These are phyloP conservation scores for Nitzschia sp. DNA, from an alignment of 108 stramenopile species.

Conservation along the genomic window DNA sequence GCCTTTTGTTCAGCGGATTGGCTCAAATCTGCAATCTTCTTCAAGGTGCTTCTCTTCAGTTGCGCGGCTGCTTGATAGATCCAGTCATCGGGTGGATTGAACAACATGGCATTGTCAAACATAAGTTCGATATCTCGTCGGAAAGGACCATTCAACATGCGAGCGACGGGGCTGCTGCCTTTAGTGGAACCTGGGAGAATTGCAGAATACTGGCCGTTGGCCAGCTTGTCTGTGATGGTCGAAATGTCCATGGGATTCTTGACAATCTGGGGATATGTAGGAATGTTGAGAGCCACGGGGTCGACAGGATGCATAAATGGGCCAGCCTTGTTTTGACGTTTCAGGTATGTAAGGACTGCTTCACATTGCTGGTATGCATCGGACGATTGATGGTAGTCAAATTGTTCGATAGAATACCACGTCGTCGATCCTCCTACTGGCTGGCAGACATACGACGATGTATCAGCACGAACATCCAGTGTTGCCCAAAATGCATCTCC, in stretches of 20 bases:
- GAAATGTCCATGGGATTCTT: conserved; percentile 95
- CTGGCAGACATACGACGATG: conserved; percentile 34
- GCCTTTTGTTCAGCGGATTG: conserved; percentile 23
- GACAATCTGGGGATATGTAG: conserved; percentile 84
- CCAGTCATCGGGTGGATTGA: conserved; percentile 76
- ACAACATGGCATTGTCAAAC: conserved; percentile 84
- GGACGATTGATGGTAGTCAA: conserved; percentile 63
- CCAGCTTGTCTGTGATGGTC: conserved; percentile 72
- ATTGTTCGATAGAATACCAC: conserved; percentile 60
- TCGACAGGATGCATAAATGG: conserved; percentile 87
- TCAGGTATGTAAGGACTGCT: conserved; percentile 50
- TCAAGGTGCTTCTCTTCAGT: conserved; percentile 55
- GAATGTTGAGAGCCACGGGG: conserved; percentile 86
- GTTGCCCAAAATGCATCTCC: conserved; percentile 62
- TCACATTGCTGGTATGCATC: conserved; percentile 66
- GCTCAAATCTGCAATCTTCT: conserved; percentile 57
- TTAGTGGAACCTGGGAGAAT: conserved; percentile 48
- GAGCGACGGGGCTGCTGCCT: conserved; percentile 44
- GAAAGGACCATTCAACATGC: conserved; percentile 79
- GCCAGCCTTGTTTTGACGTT: conserved; percentile 49
- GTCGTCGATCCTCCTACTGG: conserved; percentile 12
- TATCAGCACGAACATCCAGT: conserved; percentile 41
- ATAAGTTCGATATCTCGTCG: conserved; percentile 66
- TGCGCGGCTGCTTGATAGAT: conserved; percentile 55
- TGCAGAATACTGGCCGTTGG: conserved; percentile 75